Evolutionary conservation across 108 stramenopile genomes (phyloP), one percentile per base, ranked within the genome.

Genomic region (Pseudonitzschia delicatissima): DNA sequence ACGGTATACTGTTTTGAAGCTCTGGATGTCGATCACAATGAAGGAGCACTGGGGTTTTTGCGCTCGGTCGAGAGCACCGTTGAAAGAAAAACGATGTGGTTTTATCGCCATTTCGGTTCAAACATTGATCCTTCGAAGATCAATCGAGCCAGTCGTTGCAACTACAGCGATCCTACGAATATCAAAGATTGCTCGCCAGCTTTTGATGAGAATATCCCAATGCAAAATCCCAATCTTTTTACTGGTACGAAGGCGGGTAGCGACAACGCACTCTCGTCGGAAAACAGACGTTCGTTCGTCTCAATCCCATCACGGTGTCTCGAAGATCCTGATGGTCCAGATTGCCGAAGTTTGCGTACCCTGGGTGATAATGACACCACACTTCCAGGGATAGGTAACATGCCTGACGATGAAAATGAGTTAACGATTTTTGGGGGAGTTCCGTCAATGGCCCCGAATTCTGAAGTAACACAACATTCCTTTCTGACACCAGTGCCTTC

Each of bases 21-120:
- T 55, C 31, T 29, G 7, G 39, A 64, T 29, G 60, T 39, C 1
- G 44, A 74, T 37, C 62, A 39, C 5, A 67, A 62, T 35, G 7
- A 28, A 45, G 74, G 74, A n/a, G 53, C 68, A 32, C 52, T 68
- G 17, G 64, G 67, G 4, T 74, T 58, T 27, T 45, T 74, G 59
- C 67, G 62, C 25, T 12, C n/a, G 7, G 37, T 62, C 47, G 74
- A 74, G 25, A 60, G 52, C 21, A 31, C 8, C 3, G 47, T 68
- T 17, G 67, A 74, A 45, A 68, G 20, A 62, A 68, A 49, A 39
- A 74, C 74, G 20, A 1, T 45, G 33, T 68, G 55, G 51, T 68
- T 74, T 42, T 74, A 74, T 37, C 60, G 74, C 9, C 62, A 37
- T 45, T 74, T 74, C 45, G 74, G 74, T 36, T 55, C 27, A 5